These are phyloP conservation scores for Aspergillus neoniger DNA, from an alignment of 2,329 filamentous ascomycete species.

Conservation along the genomic window DNA sequence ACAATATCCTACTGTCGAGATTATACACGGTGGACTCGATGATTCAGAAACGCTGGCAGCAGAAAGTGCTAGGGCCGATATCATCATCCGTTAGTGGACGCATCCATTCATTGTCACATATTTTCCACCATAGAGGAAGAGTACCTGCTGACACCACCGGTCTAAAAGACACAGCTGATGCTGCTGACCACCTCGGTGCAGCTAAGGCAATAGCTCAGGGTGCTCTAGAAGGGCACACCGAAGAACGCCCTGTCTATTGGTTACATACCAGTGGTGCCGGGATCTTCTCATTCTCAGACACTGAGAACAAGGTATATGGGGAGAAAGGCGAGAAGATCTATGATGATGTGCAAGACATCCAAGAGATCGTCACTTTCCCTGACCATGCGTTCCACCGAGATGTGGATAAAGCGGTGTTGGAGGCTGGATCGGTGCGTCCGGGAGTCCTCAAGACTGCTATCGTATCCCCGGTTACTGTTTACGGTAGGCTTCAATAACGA, in stretches of 20 bases:
- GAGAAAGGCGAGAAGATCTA: conserved; percentile 4
- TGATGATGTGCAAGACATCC: conserved; percentile 9
- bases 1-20: conserved; percentile 5
- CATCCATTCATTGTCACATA: not conserved
- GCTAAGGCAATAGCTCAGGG: conserved; percentile 13
- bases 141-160: no score
- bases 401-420: conserved; percentile 17
- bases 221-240: conserved; percentile 12
- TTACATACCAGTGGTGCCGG: conserved; percentile 18
- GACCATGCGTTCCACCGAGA: conserved; percentile 17
- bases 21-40: conserved; percentile 8
- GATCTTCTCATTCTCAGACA: conserved; percentile 14
- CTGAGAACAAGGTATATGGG: conserved; percentile 12
- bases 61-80: conserved; percentile 14
- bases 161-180: conserved; percentile 13
- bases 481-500: conserved; percentile 4
- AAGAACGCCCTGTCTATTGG: conserved; percentile 12
- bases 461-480: conserved; percentile 15
- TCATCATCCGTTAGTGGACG: conserved; percentile 16
- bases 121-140: no score
- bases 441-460: conserved; percentile 11
- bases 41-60: not conserved
- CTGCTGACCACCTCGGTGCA: conserved; percentile 12
- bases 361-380: conserved; percentile 16
- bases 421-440: not conserved